Evolutionary conservation across 2,329 filamentous ascomycete species (phyloP).

Genomic region (Endocalyx cinctus): DNA sequence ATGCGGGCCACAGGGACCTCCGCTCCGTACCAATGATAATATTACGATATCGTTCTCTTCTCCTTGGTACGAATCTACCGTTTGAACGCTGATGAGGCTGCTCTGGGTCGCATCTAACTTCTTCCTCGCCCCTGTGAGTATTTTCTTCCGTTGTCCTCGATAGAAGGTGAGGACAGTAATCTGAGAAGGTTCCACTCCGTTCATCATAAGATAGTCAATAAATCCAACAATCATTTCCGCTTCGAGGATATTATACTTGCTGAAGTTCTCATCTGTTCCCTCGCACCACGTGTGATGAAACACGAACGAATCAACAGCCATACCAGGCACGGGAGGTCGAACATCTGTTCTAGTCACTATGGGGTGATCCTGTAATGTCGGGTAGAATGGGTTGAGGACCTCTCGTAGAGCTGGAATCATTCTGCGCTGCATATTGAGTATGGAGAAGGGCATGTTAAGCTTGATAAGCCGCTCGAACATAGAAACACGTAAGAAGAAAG

Average conservation of each 20-base stretch:
- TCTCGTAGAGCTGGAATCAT: conserved; percentile 44
- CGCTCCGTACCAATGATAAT: conserved; percentile 75
- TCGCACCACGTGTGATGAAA: conserved; percentile 61
- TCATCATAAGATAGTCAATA: conserved; percentile 65
- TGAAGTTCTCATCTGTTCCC: conserved; percentile 55
- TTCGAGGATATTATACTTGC: conserved; percentile 65
- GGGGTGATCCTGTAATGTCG: conserved; percentile 38
- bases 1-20: conserved; percentile 33
- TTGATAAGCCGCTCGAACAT: conserved; percentile 76
- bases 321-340: conserved; percentile 40
- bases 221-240: conserved; percentile 73
- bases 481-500: conserved; percentile 66
- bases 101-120: conserved; percentile 20
- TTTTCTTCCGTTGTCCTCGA: conserved; percentile 69
- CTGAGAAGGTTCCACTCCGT: conserved; percentile 52
- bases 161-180: conserved; percentile 88
- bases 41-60: conserved; percentile 85
- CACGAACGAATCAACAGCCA: conserved; percentile 38
- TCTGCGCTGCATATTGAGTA: conserved; percentile 62
- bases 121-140: conserved; percentile 46
- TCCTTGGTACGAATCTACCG: conserved; percentile 86
- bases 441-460: conserved; percentile 58
- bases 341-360: conserved; percentile 28
- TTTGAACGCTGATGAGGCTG: conserved; percentile 58
- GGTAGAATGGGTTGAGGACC: conserved; percentile 45